A percentile compares a stretch with the other conserved stretches of the same genome.
phyloP scores from a whole-genome alignment of 192 early-diverging fungal genomes.

The Umbelopsis sp. region DNA sequence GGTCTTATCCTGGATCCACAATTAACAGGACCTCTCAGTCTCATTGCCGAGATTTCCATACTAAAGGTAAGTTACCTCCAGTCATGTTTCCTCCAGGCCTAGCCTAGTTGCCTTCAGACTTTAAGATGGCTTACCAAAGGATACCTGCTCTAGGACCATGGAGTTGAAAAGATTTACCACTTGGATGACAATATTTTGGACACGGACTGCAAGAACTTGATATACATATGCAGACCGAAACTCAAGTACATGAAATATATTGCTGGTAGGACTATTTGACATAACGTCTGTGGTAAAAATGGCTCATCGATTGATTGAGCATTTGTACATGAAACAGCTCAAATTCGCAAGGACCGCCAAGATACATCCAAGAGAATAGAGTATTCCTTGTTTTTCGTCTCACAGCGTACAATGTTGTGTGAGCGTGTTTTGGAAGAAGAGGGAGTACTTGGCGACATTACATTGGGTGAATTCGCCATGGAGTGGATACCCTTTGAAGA shows the following conservation, averaged over 20 bases:
- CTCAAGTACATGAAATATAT: conserved; percentile 81
- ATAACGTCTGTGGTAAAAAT: too few relatives aligned
- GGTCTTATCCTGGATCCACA: conserved; percentile 86
- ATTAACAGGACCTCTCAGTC: conserved; percentile 81
- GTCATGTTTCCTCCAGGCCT: too few relatives aligned
- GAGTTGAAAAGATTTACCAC: conserved; percentile 93
- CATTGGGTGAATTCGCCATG: conserved; percentile 85
- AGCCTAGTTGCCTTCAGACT: too few relatives aligned
- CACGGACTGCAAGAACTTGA: conserved; percentile 71
- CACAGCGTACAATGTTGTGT: conserved; percentile 85
- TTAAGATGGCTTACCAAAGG: too few relatives aligned
- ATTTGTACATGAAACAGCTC: background rate
- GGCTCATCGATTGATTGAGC: too few relatives aligned
- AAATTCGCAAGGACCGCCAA: conserved; percentile 1
- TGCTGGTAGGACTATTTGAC: conserved; percentile 73
- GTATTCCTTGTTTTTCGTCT: conserved; percentile 85
- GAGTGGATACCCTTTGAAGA: conserved; percentile 91
- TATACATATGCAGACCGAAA: conserved; percentile 86
- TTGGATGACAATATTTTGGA: conserved; percentile 66
- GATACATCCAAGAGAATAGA: conserved; percentile 30
- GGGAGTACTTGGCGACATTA: conserved; percentile 86
- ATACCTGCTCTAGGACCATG: conserved; percentile 73
- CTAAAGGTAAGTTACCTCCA: conserved; percentile 66
- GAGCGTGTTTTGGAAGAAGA: conserved; percentile 94
- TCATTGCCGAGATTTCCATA: conserved; percentile 85